phyloP scores from a whole-genome alignment of 2,329 filamentous ascomycete genomes.

The Helminthosporium solani region DNA sequence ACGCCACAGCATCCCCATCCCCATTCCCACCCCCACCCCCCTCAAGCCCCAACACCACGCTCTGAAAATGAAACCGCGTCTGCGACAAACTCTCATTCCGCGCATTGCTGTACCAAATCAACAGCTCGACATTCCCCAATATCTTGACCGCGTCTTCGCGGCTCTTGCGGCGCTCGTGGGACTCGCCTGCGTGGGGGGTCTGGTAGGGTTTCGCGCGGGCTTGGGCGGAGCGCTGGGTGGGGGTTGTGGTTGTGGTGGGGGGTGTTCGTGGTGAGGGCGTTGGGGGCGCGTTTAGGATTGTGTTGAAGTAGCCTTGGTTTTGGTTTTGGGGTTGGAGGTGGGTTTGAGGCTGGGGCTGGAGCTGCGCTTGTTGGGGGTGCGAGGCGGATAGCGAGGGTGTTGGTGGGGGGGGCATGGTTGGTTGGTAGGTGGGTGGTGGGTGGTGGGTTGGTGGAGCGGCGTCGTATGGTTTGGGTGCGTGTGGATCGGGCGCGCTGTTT shows the following conservation, averaged over 20 bases:
- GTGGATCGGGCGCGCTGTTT: no score
- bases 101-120: slow-evolving; percentile 36
- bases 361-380: slow-evolving; percentile 3
- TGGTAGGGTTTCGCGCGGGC: slow-evolving; percentile 24
- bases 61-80: slow-evolving; percentile 34
- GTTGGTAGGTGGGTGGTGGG: background rate
- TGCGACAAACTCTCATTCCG: slow-evolving; percentile 38
- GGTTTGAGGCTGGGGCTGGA: slow-evolving; percentile 2
- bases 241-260: slow-evolving; percentile 12
- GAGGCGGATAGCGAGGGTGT: slow-evolving; percentile 1
- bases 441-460: no score
- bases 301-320: slow-evolving; percentile 10
- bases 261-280: background rate
- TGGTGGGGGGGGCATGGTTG: background rate
- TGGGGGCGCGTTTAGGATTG: slow-evolving; percentile 6
- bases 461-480: no score
- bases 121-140: slow-evolving; percentile 39
- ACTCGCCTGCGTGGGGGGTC: slow-evolving; percentile 12
- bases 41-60: slow-evolving; percentile 30
- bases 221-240: slow-evolving; percentile 30
- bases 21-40: background rate
- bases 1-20: background rate
- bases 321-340: background rate
- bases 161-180: slow-evolving; percentile 28
- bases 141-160: slow-evolving; percentile 35